Base-by-base conservation (phyloP, 73 alveolate genomes). In the Blepharisma stoltei region DNA sequence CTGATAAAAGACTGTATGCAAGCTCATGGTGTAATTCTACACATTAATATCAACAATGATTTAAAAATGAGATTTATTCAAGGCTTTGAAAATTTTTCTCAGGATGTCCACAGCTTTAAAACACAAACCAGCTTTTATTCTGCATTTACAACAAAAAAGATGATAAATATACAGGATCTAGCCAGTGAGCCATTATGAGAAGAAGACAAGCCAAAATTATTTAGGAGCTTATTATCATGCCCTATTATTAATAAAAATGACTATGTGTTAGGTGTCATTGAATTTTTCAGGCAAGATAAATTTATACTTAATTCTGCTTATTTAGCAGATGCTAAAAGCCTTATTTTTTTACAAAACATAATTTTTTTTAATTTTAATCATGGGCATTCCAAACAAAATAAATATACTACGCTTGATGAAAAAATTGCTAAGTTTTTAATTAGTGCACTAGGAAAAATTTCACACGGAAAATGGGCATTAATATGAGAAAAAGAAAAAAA, bases 131-230 rank as follows among this genome's bases (percentile, higher is more conserved):
- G 27, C n/a, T 11, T 14, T 14, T 52, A 52, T 52, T 52, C 66
- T 14, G 27, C 23, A 14, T 14, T 52, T 11, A 14, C 66, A 2
- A 14, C 66, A 2, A 52, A 52, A 52, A 20, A 52, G 23, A 52
- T 52, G n/a, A 3, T 52, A 52, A 52, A 52, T 20, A 20, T 52
- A 14, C 27, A 20, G 23, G 66, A 52, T 14, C 23, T 52, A 52
- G 5, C 66, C n/a, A 52, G 27, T 52, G 66, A 52, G 66, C 66
- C 66, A 52, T 52, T 52, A 52, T 52, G 66, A 20, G 66, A 52
- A 14, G 27, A 52, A 4, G 66, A 52, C n/a, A 52, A 52, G 4
- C 66, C n/a, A 52, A 52, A 14, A 14, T 14, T 14, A 52, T 14
- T 52, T 11, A 52, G 23, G 23, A 52, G 66, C 4, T 52, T 52